Base-by-base conservation (phyloP, 192 early-diverging fungal species). In the Mortierella claussenii region DNA sequence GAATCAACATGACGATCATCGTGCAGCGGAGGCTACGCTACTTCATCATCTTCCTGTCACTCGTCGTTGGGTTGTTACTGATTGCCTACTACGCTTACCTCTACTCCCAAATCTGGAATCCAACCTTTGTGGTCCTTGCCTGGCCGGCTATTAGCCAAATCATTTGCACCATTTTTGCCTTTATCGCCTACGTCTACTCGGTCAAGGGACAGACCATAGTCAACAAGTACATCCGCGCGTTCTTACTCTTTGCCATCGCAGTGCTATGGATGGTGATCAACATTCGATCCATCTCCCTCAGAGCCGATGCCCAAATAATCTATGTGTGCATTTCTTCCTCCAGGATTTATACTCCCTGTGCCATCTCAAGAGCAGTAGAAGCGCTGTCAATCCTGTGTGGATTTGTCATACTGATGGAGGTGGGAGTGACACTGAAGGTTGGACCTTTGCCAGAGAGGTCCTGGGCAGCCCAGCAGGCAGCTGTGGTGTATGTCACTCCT, bases 391-490 rank as follows among this genome's bases (percentile, higher is more conserved):
- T n/a, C n/a, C n/a, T n/a, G n/a, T n/a, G n/a, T n/a, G n/a, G n/a
- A n/a, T 59, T 57, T 37, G 21, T 44, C 5, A 40, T 68, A 2
- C 4, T 68, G 10, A 23, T 52, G 12, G 65, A 68, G 7, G 27
- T 52, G 17, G 47, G 37, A 17, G 18, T 59, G 1, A 68, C 65
- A 2, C 55, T 58, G 11, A 45, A 52, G 17, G 11, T 31, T 6
- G 50, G 65, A 24, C 34, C 28, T 20, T 32, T 49, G 32, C 44
- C 26, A 52, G 7, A 31, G 24, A 36, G 12, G 9, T 2, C 9
- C 20, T 34, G 30, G n/a, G 17, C 28, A 15, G 5, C 5, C 8
- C 37, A 40, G 37, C 37, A 40, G 13, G 8, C 7, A 13, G 37
- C 7, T 7, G 37, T 40, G 7, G 37, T 40, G 7, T 40, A 40